These are phyloP conservation scores for Tulasnella sp. DNA, from an alignment of 768 basidiomycete genomes.

Conservation along the genomic window DNA sequence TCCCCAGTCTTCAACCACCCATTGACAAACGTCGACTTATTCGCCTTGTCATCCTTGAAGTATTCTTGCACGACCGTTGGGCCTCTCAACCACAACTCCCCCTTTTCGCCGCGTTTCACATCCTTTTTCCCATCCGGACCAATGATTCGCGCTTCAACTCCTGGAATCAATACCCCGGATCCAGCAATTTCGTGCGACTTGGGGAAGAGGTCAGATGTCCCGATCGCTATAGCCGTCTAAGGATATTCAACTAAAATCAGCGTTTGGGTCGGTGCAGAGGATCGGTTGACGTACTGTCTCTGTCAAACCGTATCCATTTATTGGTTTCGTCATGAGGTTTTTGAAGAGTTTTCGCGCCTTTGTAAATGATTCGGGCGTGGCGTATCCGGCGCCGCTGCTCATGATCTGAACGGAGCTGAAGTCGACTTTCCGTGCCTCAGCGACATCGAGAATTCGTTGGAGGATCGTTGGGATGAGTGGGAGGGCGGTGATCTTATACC, in stretches of 20 bases:
- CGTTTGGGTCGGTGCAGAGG: constrained; percentile 33
- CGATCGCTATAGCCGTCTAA: not conserved
- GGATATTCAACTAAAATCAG: not conserved
- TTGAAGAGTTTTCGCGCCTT: constrained; percentile 34
- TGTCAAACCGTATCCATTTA: constrained; percentile 59
- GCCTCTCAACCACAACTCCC: constrained; percentile 54
- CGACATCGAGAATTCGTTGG: constrained; percentile 54
- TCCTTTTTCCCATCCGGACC: constrained; percentile 45
- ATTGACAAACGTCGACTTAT: constrained; percentile 50
- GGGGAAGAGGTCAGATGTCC: not conserved
- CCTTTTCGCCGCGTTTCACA: constrained; percentile 46
- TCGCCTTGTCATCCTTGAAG: constrained; percentile 60
- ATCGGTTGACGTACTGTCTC: constrained; percentile 45
- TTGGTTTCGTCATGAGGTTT: not conserved
- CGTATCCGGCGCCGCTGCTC: constrained; percentile 53
- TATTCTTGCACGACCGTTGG: constrained; percentile 54
- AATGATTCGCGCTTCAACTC: constrained; percentile 52
- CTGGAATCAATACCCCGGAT: constrained; percentile 50
- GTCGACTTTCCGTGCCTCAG: constrained; percentile 36
- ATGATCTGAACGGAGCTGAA: constrained; percentile 40
- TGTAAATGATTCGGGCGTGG: constrained; percentile 39
- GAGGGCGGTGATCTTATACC: constrained; percentile 44
- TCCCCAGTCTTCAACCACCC: constrained; percentile 76
- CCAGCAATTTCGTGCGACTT: not conserved
- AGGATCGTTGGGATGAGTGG: constrained; percentile 51